These are phyloP conservation scores for Lactarius deliciosus DNA, from an alignment of 768 basidiomycete genomes.

Conservation along the genomic window DNA sequence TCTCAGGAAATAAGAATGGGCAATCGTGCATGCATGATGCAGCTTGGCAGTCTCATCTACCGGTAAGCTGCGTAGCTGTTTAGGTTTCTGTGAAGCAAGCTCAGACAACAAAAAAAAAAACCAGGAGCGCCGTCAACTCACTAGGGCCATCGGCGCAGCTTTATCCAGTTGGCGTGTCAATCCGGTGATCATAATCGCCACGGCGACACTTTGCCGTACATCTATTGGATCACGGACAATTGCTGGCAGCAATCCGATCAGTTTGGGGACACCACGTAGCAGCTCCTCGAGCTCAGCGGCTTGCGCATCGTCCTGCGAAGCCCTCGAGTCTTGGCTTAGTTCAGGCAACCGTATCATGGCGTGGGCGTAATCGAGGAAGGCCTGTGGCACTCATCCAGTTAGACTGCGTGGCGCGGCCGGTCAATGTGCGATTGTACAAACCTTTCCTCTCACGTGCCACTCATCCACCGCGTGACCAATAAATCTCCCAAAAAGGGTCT, in stretches of 20 bases:
- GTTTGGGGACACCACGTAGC: conserved; percentile 55
- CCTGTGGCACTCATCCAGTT: conserved; percentile 39
- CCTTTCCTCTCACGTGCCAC: conserved; percentile 87
- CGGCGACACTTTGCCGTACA: conserved; percentile 64
- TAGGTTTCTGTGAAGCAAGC: conserved; percentile 10
- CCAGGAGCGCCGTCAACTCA: conserved; percentile 38
- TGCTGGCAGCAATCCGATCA: conserved; percentile 69
- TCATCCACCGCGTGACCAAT: conserved; percentile 57
- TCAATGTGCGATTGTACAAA: conserved; percentile 14
- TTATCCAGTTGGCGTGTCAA: conserved; percentile 60
- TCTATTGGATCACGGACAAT: conserved; percentile 58
- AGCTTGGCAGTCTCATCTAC: conserved; percentile 27
- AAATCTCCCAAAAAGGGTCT: conserved; percentile 68
- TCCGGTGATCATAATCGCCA: conserved; percentile 70
- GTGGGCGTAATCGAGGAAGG: conserved; percentile 70
- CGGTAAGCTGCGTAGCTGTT: conserved; percentile 21
- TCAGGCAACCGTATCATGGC: conserved; percentile 60
- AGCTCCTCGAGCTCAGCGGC: conserved; percentile 64
- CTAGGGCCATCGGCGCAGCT: conserved; percentile 58
- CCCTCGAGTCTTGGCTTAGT: conserved; percentile 39
- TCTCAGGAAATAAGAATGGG: conserved; percentile 27
- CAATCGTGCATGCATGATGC: conserved; percentile 22
- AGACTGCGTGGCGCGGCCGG: background rate
- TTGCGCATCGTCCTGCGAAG: conserved; percentile 38
- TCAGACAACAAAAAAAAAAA: conserved; percentile 1